phyloP scores from a whole-genome alignment of 495 filamentous ascomycete genomes.

The Tuber umbilicatum region DNA sequence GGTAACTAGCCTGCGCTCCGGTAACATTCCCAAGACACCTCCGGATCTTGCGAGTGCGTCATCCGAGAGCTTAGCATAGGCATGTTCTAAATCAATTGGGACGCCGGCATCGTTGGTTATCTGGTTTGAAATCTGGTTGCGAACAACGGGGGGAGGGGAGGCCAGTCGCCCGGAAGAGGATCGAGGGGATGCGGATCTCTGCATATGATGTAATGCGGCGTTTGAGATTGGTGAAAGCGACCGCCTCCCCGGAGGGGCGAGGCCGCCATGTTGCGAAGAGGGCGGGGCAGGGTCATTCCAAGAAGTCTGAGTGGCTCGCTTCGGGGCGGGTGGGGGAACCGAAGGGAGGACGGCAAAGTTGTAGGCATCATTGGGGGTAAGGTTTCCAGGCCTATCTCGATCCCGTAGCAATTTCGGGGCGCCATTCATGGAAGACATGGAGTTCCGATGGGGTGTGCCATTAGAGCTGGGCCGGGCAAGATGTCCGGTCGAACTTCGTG shows the following conservation, averaged over 20 bases:
- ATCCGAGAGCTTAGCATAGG: constrained; percentile 37
- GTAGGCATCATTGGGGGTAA: constrained; percentile 35
- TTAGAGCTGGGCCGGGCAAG: constrained; percentile 27
- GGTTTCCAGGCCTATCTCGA: constrained; percentile 20
- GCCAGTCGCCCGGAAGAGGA: constrained; percentile 30
- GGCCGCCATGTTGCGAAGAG: constrained; percentile 10
- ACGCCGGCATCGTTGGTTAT: constrained; percentile 21
- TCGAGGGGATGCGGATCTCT: constrained; percentile 31
- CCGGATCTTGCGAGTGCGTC: constrained; percentile 37
- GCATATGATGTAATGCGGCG: constrained; percentile 25
- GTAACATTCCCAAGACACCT: constrained; percentile 34
- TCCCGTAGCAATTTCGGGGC: constrained; percentile 37
- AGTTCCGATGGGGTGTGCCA: constrained; percentile 24
- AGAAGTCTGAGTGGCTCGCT: constrained; percentile 19
- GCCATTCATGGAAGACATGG: constrained; percentile 24
- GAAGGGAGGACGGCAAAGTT: constrained; percentile 37
- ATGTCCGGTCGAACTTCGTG: constrained; percentile 6
- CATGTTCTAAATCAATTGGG: constrained; percentile 35
- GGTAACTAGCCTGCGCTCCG: constrained; percentile 42
- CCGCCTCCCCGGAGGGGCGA: constrained; percentile 11
- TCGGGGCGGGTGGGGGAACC: constrained; percentile 6
- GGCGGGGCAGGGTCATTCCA: constrained; percentile 20
- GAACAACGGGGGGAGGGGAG: constrained; percentile 22
- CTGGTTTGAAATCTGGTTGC: constrained; percentile 15
- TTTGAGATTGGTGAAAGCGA: constrained; percentile 28